A percentile compares a stretch with the other conserved stretches of the same genome.
Conservation (phyloP, 2,329 filamentous ascomycete species). For the Colletotrichum cereale region DNA sequence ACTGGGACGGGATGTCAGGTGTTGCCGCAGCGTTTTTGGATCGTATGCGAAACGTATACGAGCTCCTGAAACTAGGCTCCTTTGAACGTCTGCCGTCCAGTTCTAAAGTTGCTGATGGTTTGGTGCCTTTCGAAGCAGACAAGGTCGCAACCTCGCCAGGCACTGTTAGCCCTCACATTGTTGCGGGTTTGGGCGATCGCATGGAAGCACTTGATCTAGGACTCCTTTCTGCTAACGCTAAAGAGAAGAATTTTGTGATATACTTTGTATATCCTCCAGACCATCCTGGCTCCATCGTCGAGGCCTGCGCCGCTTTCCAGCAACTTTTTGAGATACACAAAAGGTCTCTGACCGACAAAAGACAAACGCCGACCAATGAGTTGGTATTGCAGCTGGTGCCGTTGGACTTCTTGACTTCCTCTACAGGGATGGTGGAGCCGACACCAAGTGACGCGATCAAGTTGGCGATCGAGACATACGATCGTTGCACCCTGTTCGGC, state of each 20-base stretch:
- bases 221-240: conserved; percentile 56
- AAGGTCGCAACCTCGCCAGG: conserved; percentile 46
- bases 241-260: conserved; percentile 76
- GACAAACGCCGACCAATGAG: conserved; percentile 66
- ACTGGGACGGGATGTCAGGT: conserved; percentile 71
- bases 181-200: conserved; percentile 59
- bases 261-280: conserved; percentile 81
- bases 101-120: conserved; percentile 60
- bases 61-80: conserved; percentile 77
- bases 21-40: conserved; percentile 74
- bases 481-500: conserved; percentile 74
- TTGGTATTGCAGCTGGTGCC: conserved; percentile 84
- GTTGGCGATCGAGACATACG: conserved; percentile 81
- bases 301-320: conserved; percentile 81
- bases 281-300: conserved; percentile 71
- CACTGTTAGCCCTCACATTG: conserved; percentile 32
- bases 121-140: conserved; percentile 65
- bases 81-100: conserved; percentile 65
- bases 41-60: conserved; percentile 78
- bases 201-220: conserved; percentile 62
- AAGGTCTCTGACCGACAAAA: conserved; percentile 58
- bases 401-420: conserved; percentile 73
- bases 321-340: conserved; percentile 76
- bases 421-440: conserved; percentile 72
- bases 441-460: conserved; percentile 69